These are phyloP conservation scores for Chlorella variabilis DNA, from an alignment of 163 green algal species.

Conservation along the genomic window DNA sequence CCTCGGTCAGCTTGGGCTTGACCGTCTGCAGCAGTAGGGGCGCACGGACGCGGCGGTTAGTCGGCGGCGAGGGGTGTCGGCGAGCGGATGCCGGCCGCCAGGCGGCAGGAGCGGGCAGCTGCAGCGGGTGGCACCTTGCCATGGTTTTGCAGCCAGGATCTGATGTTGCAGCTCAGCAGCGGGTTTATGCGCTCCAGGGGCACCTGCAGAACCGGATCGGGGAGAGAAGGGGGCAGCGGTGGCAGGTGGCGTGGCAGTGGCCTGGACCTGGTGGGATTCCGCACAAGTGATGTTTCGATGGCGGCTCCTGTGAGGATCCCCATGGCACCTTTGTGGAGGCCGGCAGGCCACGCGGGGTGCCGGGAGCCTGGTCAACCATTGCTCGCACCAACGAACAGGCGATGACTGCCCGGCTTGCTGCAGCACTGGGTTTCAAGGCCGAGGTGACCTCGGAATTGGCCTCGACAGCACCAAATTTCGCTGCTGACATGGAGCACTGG, in stretches of 20 bases:
- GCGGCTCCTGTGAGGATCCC: too few relatives aligned
- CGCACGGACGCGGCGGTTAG: background rate
- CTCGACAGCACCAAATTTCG: too few relatives aligned
- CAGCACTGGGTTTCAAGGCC: too few relatives aligned
- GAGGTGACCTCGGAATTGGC: too few relatives aligned
- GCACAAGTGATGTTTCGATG: too few relatives aligned
- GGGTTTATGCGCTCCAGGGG: slow-evolving; percentile 23
- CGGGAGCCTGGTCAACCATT: background rate
- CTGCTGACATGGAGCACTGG: too few relatives aligned
- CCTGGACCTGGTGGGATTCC: too few relatives aligned
- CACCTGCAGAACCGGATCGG: background rate
- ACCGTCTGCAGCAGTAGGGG: slow-evolving; percentile 42
- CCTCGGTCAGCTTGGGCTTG: slow-evolving; percentile 63
- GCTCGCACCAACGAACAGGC: too few relatives aligned
- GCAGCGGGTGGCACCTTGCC: slow-evolving; percentile 30
- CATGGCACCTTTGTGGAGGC: background rate
- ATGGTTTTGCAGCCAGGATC: slow-evolving; percentile 40
- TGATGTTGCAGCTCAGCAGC: slow-evolving; percentile 11
- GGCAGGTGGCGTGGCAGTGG: background rate
- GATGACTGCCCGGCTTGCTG: too few relatives aligned
- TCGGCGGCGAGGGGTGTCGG: background rate
- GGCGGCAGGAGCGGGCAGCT: background rate
- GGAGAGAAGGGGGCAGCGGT: background rate
- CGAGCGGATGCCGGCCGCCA: background rate
- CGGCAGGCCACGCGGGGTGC: background rate